Conservation (phyloP, 176 grass and related monocot genomes). For the Saccharum officinarum region DNA sequence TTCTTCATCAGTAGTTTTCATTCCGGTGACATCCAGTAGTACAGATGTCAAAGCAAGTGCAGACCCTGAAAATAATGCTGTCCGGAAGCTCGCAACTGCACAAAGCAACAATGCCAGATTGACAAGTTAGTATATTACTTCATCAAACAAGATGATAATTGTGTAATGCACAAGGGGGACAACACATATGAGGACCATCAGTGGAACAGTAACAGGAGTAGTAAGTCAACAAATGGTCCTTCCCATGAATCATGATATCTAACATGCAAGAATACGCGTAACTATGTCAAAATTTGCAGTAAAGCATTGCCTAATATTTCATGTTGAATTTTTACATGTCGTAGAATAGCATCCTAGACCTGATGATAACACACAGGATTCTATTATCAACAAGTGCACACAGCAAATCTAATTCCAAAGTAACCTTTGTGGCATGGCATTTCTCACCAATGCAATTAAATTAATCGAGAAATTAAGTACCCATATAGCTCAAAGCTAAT, state of each 20-base stretch:
- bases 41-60: constrained; percentile 52
- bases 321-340: not conserved
- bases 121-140: not conserved
- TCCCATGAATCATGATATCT: not conserved
- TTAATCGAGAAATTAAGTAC: not conserved
- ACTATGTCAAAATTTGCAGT: not conserved
- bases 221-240: not conserved
- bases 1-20: constrained; percentile 37
- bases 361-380: not conserved
- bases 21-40: constrained; percentile 48
- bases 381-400: not conserved
- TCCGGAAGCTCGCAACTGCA: constrained; percentile 31
- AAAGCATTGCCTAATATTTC: not conserved
- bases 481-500: not conserved
- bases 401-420: constrained; percentile 1
- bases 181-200: not conserved
- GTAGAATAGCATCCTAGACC: constrained; percentile 8
- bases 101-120: constrained; percentile 30
- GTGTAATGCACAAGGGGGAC: not conserved
- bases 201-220: not conserved
- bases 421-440: not conserved
- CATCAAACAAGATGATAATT: not conserved
- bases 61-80: constrained; percentile 42
- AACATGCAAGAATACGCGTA: not conserved
- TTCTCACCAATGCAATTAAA: not conserved